Base-by-base conservation (phyloP, 1,139 yeast genomes). In the Blastobotrys raffinosifermentans region DNA sequence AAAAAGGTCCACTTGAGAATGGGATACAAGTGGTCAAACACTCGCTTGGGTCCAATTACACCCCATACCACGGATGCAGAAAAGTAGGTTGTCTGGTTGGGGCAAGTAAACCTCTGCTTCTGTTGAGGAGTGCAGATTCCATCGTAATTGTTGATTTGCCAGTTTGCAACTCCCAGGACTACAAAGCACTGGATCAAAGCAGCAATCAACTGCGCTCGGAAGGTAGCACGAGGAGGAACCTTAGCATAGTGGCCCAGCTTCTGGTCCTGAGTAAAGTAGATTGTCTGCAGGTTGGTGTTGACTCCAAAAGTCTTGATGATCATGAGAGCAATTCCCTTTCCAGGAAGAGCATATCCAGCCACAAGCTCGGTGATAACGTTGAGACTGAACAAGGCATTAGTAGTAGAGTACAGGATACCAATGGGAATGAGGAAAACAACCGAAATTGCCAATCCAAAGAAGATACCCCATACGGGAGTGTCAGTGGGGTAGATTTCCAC, bases 321-420 rank as follows among this genome's bases (percentile, higher is more conserved):
- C 69, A 71, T 75, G 45, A 77, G 60, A 2, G 83, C 82, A 37
- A 66, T 60, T 27, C 79, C 80, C 43, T 77, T 75, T 41, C 80
- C 80, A 31, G 80, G 81, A 34, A 75, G 47, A 2, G 80, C 77
- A 47, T 76, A 76, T 23, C 85, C 82, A 19, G 80, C 73, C 21
- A 72, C 67, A 6, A 80, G 67, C 48, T 66, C 74, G 50, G 60
- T 68, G 46, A 25, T 5, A 8, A 25, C 10, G 11, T 6, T 6
- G 11, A 25, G 6, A 6, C 6, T 14, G 14, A 8, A 8, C 7
- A 14, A 8, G 11, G 27, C 6, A 6, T 14, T 14, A 10, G 21
- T 35, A 30, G 19, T 35, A 22, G 41, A 40, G 41, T 59, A 66
- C 30, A 73, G 42, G 17, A 75, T 63, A 8, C 73, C 77, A 7